A percentile compares a stretch with the other conserved stretches of the same genome.
These are phyloP conservation scores for Camellia japonica DNA, from an alignment of 148 eudicot species.

Conservation along the genomic window DNA sequence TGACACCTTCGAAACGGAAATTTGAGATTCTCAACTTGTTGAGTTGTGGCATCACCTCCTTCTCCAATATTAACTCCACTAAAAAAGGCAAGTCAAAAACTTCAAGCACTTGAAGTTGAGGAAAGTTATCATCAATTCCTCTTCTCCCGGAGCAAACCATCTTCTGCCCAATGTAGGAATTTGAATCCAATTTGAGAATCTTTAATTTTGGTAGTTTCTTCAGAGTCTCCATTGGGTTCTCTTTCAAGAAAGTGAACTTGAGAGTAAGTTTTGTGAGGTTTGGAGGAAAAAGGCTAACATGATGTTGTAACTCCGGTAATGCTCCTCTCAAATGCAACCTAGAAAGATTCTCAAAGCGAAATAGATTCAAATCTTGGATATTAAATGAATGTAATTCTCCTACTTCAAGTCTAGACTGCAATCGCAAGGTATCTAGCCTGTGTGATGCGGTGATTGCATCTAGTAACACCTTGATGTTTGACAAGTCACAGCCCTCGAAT, in stretches of 20 bases:
- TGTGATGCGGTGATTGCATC: neutral
- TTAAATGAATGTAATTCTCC: neutral
- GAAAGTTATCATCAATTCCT: neutral
- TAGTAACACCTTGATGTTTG: neutral
- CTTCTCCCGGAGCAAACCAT: neutral
- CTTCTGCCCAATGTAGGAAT: neutral
- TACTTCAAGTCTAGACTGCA: neutral
- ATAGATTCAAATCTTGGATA: neutral
- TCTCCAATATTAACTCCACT: neutral
- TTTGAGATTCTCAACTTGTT: neutral
- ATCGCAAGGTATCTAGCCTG: neutral
- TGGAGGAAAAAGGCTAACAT: neutral
- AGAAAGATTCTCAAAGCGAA: neutral
- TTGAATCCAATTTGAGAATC: neutral
- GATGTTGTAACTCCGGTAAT: neutral
- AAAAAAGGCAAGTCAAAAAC: too few species aligned
- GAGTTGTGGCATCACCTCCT: neutral
- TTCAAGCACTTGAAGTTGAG: neutral
- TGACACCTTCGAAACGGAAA: neutral
- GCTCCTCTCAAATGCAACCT: neutral
- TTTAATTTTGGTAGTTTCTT: neutral
- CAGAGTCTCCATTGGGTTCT: neutral
- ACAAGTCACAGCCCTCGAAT: neutral
- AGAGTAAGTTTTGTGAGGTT: neutral
- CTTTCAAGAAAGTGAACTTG: neutral